Base-by-base conservation (phyloP, 768 basidiomycete species). In the Suillus alpinus region DNA sequence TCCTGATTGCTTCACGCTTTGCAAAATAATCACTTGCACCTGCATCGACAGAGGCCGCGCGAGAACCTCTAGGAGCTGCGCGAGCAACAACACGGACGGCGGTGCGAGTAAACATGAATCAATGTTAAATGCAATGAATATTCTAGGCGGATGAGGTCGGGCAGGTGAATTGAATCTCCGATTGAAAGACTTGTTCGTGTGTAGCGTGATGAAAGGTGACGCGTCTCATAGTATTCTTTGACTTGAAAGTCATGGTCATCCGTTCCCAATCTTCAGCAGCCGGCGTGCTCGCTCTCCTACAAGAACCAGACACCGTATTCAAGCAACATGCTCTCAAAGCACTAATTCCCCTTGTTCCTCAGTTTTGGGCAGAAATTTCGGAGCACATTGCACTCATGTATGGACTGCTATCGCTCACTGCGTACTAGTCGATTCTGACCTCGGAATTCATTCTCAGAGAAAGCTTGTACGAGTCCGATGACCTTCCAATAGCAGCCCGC, bases 331-430 rank as follows among this genome's bases (percentile, higher is more conserved):
- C 97, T 26, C 86, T 99, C 67, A 85, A 85, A 55, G 83, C 88
- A 49, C 82, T 99, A 57, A 90, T 86, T 69, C 78, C 84, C 16
- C 84, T 98, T 49, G 94, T 98, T 7, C 86, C 95, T 41, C 89
- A 92, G 68, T 98, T 98, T 76, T 99, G 97, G 97, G 90, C 96
- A 51, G 97, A 99, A 81, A 96, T 98, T 69, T 95, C 94, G 67
- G 97, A 99, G 75, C 86, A 92, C 71, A 89, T 98, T 68, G 84
- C 90, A 37, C 78, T 87, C 61, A 94, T 98, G 95, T 93, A 73
- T 68, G 92, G 79, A 53, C 61, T 56, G 40, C 64, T 61, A 39
- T 61, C 62, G 40, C 49, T 58, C 53, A 29, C 31, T 58, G 57
- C 20, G 40, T 61, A 51, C n/a, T 32, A 52, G 56, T n/a, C 18